Conservation (phyloP, 768 basidiomycete species). For the Lactarius indigo region DNA sequence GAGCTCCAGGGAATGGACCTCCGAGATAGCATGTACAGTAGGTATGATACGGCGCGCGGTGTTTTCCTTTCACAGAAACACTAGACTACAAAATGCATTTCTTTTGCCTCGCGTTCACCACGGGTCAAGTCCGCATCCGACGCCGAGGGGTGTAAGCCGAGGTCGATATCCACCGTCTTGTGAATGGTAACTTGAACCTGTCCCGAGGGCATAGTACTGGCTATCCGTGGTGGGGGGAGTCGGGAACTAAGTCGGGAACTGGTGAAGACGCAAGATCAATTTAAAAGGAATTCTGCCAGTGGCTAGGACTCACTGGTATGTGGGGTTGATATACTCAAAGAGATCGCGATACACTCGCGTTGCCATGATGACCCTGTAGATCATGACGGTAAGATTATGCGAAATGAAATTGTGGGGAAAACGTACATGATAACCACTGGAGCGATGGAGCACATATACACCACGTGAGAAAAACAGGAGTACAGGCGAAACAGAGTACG, state of each 20-base stretch:
- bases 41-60: not conserved
- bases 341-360: constrained; percentile 16
- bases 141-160: not conserved
- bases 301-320: not conserved
- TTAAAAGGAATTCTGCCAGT: not conserved
- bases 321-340: constrained; percentile 10
- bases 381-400: not conserved
- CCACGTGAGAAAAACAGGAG: not conserved
- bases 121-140: not conserved
- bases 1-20: too few species aligned
- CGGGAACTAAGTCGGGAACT: not conserved
- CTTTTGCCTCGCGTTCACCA: constrained; percentile 15
- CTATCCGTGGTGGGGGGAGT: not conserved
- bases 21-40: too few species aligned
- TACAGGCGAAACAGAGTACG: not conserved
- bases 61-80: not conserved
- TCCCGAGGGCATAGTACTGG: not conserved
- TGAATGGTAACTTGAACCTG: constrained; percentile 6
- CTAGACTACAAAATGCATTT: constrained; percentile 3
- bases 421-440: constrained; percentile 15
- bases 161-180: constrained; percentile 12
- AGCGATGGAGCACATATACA: not conserved
- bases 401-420: not conserved
- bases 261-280: not conserved
- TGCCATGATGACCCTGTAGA: constrained; percentile 3